Evolutionary conservation across 2,329 filamentous ascomycete species (phyloP), one percentile per base, ranked within the genome.

Genomic region (Mycogone perniciosa): DNA sequence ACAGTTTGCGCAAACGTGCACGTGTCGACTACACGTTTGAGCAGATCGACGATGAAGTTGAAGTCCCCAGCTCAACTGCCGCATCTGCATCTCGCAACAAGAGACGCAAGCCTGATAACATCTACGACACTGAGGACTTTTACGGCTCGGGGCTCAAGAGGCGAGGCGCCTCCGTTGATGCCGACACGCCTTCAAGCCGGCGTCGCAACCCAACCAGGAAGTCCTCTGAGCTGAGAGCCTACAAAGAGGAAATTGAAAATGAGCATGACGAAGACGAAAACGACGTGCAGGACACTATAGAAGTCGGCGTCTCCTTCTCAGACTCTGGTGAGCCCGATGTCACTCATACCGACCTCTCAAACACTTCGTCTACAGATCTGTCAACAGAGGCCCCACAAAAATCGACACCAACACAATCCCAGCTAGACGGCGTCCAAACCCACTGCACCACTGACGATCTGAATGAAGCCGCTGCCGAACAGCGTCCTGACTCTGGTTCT

Each of bases 1-100:
- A 81, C 64, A 79, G 77, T 33, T 71, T 82, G 31, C 72, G 79
- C 56, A 80, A 77, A 63, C 72, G 79, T 48, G 69, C 75, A 46
- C 76, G 77, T 52, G 71, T 82, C 55, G 78, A 82, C 64, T 82
- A 82, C 68, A 77, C 75, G 33, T 70, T 74, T 59, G 73, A 76
- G 58, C 76, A 79, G 56, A 71, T 75, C 54, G 72, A 74, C 49
- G 75, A 79, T 53, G 76, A 80, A 40, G 63, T 64, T 39, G 49
- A 62, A 43, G 64, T 66, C 37, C 66, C 65, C 57, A 67, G 61
- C 63, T 65, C 64, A 7, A 62, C 65, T 13, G 62, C 64, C 10
- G 63, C 67, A 5, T 51, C 63, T 13, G 62, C 66, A 5, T 50
- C 63, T 46, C 68, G 68, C 50, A 59, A 57, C 51, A 67, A 64